These are phyloP conservation scores for Monosporascus sp. DNA, from an alignment of 2,329 filamentous ascomycete species.

Conservation along the genomic window DNA sequence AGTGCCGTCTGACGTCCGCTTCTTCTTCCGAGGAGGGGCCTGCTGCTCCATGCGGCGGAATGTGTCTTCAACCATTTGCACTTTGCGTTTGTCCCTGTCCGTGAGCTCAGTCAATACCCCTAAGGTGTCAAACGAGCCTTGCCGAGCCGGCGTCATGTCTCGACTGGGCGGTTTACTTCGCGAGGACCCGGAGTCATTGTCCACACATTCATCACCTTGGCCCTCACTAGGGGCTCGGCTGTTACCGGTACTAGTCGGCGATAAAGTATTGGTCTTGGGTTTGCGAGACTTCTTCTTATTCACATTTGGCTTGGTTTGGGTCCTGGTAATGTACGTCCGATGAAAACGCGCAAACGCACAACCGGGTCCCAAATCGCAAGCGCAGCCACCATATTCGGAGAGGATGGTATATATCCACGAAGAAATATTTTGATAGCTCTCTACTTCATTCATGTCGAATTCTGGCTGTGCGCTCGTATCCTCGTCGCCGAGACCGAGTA, in stretches of 20 bases:
- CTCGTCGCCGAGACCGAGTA: constrained; percentile 60
- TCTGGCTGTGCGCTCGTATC: constrained; percentile 44
- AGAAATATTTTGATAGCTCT: constrained; percentile 53
- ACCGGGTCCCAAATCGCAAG: constrained; percentile 60
- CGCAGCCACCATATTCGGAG: constrained; percentile 75
- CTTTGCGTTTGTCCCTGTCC: constrained; percentile 63
- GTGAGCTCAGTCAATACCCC: constrained; percentile 60
- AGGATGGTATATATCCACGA: constrained; percentile 66
- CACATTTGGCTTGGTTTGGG: constrained; percentile 33
- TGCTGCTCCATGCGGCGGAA: constrained; percentile 60
- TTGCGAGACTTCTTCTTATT: constrained; percentile 49
- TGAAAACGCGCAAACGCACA: constrained; percentile 63
- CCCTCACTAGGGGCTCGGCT: constrained; percentile 62
- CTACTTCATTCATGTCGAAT: constrained; percentile 51
- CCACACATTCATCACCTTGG: constrained; percentile 48
- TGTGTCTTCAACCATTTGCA: constrained; percentile 60
- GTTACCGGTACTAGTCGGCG: constrained; percentile 59
- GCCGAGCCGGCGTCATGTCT: constrained; percentile 57
- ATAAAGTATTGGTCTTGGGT: constrained; percentile 50
- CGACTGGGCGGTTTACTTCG: constrained; percentile 63
- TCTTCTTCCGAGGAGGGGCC: constrained; percentile 56
- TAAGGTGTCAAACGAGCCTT: constrained; percentile 56
- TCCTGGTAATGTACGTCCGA: constrained; percentile 48
- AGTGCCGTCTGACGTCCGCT: constrained; percentile 54
- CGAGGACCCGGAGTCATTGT: constrained; percentile 52